Conservation (phyloP, 2,329 filamentous ascomycete genomes). For the Bretziella fagacearum region DNA sequence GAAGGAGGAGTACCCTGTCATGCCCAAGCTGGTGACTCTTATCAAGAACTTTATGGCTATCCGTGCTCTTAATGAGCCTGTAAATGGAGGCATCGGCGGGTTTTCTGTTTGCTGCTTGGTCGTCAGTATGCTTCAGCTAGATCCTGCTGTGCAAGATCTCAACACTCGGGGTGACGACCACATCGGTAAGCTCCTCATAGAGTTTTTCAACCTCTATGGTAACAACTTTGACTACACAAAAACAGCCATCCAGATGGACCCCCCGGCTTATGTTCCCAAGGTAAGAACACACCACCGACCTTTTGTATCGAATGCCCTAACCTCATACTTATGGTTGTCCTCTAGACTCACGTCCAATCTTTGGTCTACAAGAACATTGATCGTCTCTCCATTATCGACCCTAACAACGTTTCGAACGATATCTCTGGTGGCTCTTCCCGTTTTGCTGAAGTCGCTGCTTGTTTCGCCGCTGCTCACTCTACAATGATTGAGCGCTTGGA, state of each 20-base stretch:
- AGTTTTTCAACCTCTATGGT: slow-evolving; percentile 83
- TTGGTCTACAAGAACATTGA: slow-evolving; percentile 43
- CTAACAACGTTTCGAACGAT: slow-evolving; percentile 71
- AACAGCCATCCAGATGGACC: slow-evolving; percentile 59
- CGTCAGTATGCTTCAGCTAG: slow-evolving; percentile 68
- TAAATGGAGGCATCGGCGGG: slow-evolving; percentile 77
- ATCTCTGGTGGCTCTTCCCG: slow-evolving; percentile 74
- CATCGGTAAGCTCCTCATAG: slow-evolving; percentile 64
- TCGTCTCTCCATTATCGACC: slow-evolving; percentile 77
- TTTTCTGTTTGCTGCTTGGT: slow-evolving; percentile 91
- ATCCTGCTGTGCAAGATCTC: slow-evolving; percentile 51
- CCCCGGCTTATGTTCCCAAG: slow-evolving; percentile 63
- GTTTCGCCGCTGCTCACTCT: slow-evolving; percentile 49
- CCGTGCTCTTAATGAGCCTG: slow-evolving; percentile 79
- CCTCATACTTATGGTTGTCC: slow-evolving; percentile 11
- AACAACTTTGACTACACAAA: slow-evolving; percentile 55
- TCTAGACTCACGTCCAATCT: slow-evolving; percentile 27
- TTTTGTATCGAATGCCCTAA: background rate
- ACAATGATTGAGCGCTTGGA: slow-evolving; percentile 41
- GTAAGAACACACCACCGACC: slow-evolving; percentile 25
- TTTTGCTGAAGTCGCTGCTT: slow-evolving; percentile 46
- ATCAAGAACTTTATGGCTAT: slow-evolving; percentile 89
- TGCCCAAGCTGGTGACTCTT: slow-evolving; percentile 71
- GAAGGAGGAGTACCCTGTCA: slow-evolving; percentile 63
- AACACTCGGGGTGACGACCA: slow-evolving; percentile 45